Conservation (phyloP, 2,329 filamentous ascomycete genomes). For the Cadophora malorum region DNA sequence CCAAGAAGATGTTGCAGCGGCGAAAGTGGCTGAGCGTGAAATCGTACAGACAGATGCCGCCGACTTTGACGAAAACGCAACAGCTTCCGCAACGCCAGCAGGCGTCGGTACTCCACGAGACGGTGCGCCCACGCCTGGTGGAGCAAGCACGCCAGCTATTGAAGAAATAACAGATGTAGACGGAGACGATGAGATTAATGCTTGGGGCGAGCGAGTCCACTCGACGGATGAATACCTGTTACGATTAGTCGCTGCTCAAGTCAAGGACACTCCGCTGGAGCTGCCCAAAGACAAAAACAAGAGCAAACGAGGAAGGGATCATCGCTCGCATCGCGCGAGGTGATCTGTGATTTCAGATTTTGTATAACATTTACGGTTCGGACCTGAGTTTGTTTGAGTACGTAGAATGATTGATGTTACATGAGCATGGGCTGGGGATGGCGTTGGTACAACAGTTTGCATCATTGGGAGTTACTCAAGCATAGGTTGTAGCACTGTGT, state of each 20-base stretch:
- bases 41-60: slow-evolving; percentile 82
- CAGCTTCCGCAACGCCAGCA: slow-evolving; percentile 41
- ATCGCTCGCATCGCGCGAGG: slow-evolving; percentile 42
- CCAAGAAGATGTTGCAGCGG: slow-evolving; percentile 86
- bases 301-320: slow-evolving; percentile 54
- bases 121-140: slow-evolving; percentile 51
- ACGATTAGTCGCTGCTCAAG: slow-evolving; percentile 66
- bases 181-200: slow-evolving; percentile 60
- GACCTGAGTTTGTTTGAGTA: slow-evolving; percentile 35
- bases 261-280: slow-evolving; percentile 65
- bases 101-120: slow-evolving; percentile 42
- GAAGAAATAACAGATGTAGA: slow-evolving; percentile 40
- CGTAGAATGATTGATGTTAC: slow-evolving; percentile 31
- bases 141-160: slow-evolving; percentile 38
- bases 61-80: slow-evolving; percentile 76
- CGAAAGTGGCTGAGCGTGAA: slow-evolving; percentile 86
- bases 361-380: slow-evolving; percentile 32
- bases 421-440: slow-evolving; percentile 34
- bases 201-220: slow-evolving; percentile 62
- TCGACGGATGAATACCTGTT: slow-evolving; percentile 81
- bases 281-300: slow-evolving; percentile 70
- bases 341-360: slow-evolving; percentile 29
- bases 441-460: slow-evolving; percentile 30
- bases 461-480: slow-evolving; percentile 31
- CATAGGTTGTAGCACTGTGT: not conserved